Conservation (phyloP, 257 asterid genomes). For the Eustoma russellianum region DNA sequence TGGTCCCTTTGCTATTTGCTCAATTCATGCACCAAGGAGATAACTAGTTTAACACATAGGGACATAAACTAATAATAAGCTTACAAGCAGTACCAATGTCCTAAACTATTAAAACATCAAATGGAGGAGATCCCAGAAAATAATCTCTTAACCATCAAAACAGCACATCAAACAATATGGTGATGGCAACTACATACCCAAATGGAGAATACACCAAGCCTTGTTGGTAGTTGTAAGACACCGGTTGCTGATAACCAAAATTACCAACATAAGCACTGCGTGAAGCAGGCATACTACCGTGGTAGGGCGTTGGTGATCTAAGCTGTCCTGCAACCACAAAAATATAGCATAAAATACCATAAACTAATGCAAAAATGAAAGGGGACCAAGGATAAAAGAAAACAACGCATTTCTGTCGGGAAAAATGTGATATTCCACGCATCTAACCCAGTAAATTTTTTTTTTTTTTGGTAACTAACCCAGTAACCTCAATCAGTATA, state of each 20-base stretch:
- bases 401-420: too few species aligned
- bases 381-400: too few species aligned
- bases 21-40: too few species aligned
- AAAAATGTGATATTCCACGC: too few species aligned
- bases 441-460: too few species aligned
- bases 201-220: constrained; percentile 80
- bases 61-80: too few species aligned
- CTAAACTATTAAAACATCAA: neutral
- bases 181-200: constrained; percentile 50
- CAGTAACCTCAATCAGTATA: too few species aligned
- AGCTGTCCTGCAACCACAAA: constrained; percentile 60
- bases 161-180: neutral
- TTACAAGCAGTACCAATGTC: neutral
- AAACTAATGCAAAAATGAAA: neutral
- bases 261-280: constrained; percentile 78
- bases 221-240: constrained; percentile 74
- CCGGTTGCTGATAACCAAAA: constrained; percentile 81
- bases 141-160: neutral
- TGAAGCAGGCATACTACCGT: constrained; percentile 58
- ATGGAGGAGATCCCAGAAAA: neutral
- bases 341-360: constrained; percentile 1
- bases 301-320: constrained; percentile 71
- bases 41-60: too few species aligned
- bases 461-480: too few species aligned
- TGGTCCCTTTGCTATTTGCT: too few species aligned